phyloP scores from a whole-genome alignment of 192 early-diverging fungal species.

The Jimgerdemannia flammicorona region DNA sequence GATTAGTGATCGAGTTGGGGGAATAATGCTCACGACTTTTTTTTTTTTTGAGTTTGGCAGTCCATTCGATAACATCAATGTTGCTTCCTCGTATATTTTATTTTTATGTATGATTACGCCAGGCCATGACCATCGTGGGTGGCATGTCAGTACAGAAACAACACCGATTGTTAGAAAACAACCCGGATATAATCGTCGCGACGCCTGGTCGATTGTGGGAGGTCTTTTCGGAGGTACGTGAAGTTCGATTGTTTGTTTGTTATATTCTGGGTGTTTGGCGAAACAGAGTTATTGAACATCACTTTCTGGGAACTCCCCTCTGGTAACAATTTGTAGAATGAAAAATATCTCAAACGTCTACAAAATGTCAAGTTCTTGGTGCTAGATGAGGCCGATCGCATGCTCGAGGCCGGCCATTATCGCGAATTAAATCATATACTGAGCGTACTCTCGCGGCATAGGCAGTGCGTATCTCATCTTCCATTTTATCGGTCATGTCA shows the following conservation, averaged over 20 bases:
- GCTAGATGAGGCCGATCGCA: conserved; percentile 81
- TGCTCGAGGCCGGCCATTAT: conserved; percentile 80
- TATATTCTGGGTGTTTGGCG: too few species aligned
- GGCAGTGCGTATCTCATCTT: conserved; percentile 19
- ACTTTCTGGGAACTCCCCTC: too few species aligned
- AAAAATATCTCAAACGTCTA: conserved; percentile 50
- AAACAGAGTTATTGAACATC: too few species aligned
- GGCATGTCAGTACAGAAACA: conserved; percentile 96
- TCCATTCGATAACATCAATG: too few species aligned
- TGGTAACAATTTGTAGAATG: conserved; percentile 42
- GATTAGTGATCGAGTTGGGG: too few species aligned
- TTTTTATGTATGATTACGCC: conserved; percentile 6
- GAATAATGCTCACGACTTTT: too few species aligned
- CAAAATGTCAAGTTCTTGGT: conserved; percentile 65
- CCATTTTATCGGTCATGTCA: too few species aligned
- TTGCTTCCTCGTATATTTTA: too few species aligned
- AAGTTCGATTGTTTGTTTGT: too few species aligned
- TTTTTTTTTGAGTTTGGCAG: too few species aligned
- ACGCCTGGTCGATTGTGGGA: conserved; percentile 82
- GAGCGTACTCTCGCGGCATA: conserved; percentile 40
- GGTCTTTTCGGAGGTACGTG: conserved; percentile 36
- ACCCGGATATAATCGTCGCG: conserved; percentile 74
- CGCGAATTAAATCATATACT: conserved; percentile 65
- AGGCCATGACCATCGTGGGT: conserved; percentile 83
- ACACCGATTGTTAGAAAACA: conserved; percentile 57